phyloP scores from a whole-genome alignment of 2,329 filamentous ascomycete species.

The Trichoderma endophyticum region DNA sequence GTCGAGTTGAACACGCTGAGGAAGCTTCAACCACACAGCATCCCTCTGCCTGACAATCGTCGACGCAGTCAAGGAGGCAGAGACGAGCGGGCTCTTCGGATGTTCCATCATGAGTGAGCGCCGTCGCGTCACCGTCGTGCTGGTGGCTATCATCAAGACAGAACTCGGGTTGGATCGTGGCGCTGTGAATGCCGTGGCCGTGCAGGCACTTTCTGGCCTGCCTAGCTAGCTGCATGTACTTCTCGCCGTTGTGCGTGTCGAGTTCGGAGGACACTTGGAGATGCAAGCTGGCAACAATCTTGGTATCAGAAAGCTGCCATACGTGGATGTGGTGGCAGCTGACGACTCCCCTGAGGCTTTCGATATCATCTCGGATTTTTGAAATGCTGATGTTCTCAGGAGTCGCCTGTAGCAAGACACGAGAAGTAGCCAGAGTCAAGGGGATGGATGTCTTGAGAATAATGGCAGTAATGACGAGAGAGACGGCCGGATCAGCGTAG shows the following conservation, averaged over 20 bases:
- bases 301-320: constrained; percentile 95
- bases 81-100: constrained; percentile 30
- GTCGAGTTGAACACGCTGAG: constrained; percentile 36
- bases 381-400: constrained; percentile 84
- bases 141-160: constrained; percentile 51
- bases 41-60: constrained; percentile 36
- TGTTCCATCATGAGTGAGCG: constrained; percentile 36
- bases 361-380: constrained; percentile 89
- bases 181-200: constrained; percentile 92
- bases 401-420: constrained; percentile 91
- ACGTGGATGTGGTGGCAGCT: constrained; percentile 96
- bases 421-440: constrained; percentile 73
- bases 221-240: constrained; percentile 87
- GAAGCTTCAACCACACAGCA: constrained; percentile 34
- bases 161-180: constrained; percentile 95
- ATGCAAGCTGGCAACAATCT: constrained; percentile 89
- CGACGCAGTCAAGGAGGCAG: constrained; percentile 49
- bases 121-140: constrained; percentile 37
- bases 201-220: constrained; percentile 85
- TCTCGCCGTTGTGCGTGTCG: constrained; percentile 70
- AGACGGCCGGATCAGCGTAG: constrained; percentile 90
- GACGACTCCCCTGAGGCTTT: constrained; percentile 76
- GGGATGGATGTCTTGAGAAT: constrained; percentile 73
- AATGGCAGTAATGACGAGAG: constrained; percentile 85
- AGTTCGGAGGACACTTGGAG: constrained; percentile 90